A percentile compares a stretch with the other conserved stretches of the same genome.
Evolutionary conservation across 805 yeast species (phyloP).

Genomic region (Ogataea haglerorum): DNA sequence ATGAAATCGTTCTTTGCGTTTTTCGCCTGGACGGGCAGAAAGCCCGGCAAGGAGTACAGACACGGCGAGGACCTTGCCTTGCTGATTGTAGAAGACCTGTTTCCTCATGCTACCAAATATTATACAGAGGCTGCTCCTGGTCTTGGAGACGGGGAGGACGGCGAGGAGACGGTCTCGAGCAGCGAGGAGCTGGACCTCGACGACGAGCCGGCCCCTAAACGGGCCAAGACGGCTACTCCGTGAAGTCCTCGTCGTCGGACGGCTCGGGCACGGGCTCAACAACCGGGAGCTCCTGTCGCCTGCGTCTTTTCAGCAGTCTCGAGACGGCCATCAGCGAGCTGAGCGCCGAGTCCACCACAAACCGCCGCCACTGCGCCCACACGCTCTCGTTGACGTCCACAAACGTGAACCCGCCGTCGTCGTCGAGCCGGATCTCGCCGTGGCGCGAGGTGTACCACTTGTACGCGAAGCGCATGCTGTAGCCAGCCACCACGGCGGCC

Average conservation of each 20-base stretch:
- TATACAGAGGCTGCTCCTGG: conserved; percentile 73
- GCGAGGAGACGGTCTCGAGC: conserved; percentile 34
- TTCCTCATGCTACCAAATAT: conserved; percentile 80
- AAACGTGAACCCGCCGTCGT: conserved; percentile 42
- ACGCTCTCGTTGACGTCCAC: conserved; percentile 31
- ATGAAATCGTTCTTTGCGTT: conserved; percentile 86
- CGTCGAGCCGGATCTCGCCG: conserved; percentile 80
- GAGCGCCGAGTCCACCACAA: conserved; percentile 20
- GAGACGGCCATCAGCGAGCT: background rate
- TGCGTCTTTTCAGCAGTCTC: conserved; percentile 25
- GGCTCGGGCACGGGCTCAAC: background rate
- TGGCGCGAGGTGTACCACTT: conserved; percentile 40
- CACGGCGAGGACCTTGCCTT: conserved; percentile 76
- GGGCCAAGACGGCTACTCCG: conserved; percentile 1
- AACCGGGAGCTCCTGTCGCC: background rate
- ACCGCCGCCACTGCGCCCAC: conserved; percentile 12
- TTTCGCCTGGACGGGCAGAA: conserved; percentile 80
- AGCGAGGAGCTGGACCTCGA: conserved; percentile 49
- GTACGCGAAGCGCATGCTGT: conserved; percentile 37
- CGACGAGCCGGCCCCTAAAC: conserved; percentile 11
- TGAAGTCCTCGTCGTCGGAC: conserved; percentile 8
- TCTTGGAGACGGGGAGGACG: conserved; percentile 51
- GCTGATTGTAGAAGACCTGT: conserved; percentile 72
- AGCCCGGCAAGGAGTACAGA: conserved; percentile 74
- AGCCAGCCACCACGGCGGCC: conserved; percentile 51